Evolutionary conservation across 1,284 basidiomycete genomes (phyloP).

Genomic region (Xanthoconium separans): DNA sequence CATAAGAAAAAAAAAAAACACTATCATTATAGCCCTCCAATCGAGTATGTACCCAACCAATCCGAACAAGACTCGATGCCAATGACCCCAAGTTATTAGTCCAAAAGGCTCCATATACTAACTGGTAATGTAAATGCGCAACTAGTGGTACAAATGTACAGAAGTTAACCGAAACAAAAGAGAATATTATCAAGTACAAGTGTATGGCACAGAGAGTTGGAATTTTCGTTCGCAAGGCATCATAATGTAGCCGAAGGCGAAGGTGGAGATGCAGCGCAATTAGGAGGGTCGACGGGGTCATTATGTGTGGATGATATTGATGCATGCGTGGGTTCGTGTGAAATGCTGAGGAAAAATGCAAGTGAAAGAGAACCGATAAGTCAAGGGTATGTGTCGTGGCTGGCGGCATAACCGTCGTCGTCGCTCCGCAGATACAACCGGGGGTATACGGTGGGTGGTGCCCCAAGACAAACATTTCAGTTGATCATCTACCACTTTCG

Average conservation of each 20-base stretch:
- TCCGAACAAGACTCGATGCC: constrained; percentile 29
- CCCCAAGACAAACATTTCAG: constrained; percentile 12
- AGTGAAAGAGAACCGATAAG: constrained; percentile 26
- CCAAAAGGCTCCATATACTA: constrained; percentile 32
- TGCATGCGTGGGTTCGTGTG: constrained; percentile 25
- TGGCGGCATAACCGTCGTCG: constrained; percentile 33
- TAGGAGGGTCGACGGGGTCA: constrained; percentile 30
- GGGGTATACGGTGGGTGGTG: constrained; percentile 28
- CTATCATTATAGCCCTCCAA: constrained; percentile 22
- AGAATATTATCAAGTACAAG: constrained; percentile 35
- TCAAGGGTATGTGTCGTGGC: constrained; percentile 38
- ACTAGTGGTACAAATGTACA: constrained; percentile 36
- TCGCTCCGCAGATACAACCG: constrained; percentile 25
- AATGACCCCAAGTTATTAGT: constrained; percentile 34
- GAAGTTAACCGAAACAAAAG: constrained; percentile 14
- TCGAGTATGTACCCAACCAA: constrained; percentile 31
- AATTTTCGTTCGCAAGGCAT: constrained; percentile 23
- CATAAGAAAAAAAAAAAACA: constrained; percentile 27
- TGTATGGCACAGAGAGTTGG: constrained; percentile 32
- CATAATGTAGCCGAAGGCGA: constrained; percentile 15
- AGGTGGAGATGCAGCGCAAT: constrained; percentile 29
- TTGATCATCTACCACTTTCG: constrained; percentile 27
- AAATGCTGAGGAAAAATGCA: constrained; percentile 22
- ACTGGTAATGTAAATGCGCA: constrained; percentile 36
- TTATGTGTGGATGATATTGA: constrained; percentile 28